Evolutionary conservation across 1,284 basidiomycete species (phyloP).

Genomic region (Leccinum subrobustum): DNA sequence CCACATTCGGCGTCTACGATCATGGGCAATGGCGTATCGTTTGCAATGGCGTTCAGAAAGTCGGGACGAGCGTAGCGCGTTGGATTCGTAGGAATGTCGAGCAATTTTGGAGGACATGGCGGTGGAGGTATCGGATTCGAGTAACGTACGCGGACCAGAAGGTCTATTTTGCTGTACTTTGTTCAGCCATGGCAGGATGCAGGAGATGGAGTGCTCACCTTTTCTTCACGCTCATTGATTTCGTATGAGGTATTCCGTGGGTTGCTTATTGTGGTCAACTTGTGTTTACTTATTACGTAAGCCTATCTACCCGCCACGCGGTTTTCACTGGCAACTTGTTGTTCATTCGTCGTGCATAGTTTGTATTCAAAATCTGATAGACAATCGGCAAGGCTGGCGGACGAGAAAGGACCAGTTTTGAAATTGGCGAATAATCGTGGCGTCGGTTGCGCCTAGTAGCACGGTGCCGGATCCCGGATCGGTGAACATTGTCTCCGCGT

Average conservation of each 20-base stretch:
- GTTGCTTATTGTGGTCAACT: slow-evolving; percentile 7
- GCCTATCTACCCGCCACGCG: background rate
- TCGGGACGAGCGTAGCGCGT: slow-evolving; percentile 82
- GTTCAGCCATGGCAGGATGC: background rate
- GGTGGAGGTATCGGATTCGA: slow-evolving; percentile 90
- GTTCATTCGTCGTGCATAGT: background rate
- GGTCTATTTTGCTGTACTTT: slow-evolving; percentile 69
- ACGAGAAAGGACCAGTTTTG: background rate
- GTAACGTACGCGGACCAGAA: slow-evolving; percentile 90
- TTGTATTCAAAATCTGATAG: background rate
- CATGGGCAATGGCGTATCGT: slow-evolving; percentile 84
- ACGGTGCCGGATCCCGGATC: background rate
- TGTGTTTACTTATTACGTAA: slow-evolving; percentile 7
- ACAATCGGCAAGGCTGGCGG: background rate
- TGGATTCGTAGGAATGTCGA: slow-evolving; percentile 85
- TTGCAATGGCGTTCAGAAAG: slow-evolving; percentile 78
- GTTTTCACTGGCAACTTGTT: background rate
- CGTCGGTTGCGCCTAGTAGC: background rate
- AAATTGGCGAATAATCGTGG: background rate
- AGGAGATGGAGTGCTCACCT: slow-evolving; percentile 16
- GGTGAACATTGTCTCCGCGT: background rate
- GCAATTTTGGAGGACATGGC: slow-evolving; percentile 91
- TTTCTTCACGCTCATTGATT: slow-evolving; percentile 35
- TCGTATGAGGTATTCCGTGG: slow-evolving; percentile 1
- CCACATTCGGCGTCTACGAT: slow-evolving; percentile 92